Evolutionary conservation across 192 early-diverging fungal genomes (phyloP).

Genomic region (Borealophlyctis nickersoniae): DNA sequence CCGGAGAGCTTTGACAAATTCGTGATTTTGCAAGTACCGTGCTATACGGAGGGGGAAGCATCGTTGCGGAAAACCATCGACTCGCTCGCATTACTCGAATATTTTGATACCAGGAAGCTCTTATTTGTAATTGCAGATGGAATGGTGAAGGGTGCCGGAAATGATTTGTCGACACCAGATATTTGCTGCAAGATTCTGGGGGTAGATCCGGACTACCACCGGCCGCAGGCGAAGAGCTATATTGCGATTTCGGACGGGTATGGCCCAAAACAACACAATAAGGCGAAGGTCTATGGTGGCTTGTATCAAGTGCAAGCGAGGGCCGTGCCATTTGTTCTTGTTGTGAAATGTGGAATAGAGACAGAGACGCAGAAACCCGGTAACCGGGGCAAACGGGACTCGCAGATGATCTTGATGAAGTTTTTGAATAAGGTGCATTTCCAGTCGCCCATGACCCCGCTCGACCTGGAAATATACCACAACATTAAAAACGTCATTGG

Average conservation of each 20-base stretch:
- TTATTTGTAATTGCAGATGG: conserved; percentile 93
- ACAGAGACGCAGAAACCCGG: conserved; percentile 66
- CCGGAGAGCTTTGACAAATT: conserved; percentile 86
- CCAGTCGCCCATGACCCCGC: conserved; percentile 82
- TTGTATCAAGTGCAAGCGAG: conserved; percentile 85
- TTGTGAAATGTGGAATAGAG: conserved; percentile 86
- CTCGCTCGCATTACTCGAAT: conserved; percentile 81
- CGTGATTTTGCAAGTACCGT: conserved; percentile 90
- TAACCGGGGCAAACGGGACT: conserved; percentile 90
- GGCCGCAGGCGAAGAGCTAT: conserved; percentile 81
- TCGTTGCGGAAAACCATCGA: conserved; percentile 89
- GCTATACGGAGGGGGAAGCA: conserved; percentile 96
- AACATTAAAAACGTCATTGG: conserved; percentile 84
- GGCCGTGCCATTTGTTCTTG: conserved; percentile 84
- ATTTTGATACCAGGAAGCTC: conserved; percentile 94
- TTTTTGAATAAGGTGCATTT: conserved; percentile 80
- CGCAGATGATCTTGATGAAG: conserved; percentile 93
- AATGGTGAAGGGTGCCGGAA: conserved; percentile 90
- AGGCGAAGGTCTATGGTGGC: conserved; percentile 93
- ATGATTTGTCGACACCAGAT: conserved; percentile 86
- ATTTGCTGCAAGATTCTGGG: conserved; percentile 93
- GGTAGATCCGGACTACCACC: conserved; percentile 67
- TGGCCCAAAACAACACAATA: conserved; percentile 90
- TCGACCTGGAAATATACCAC: conserved; percentile 89
- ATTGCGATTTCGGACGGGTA: conserved; percentile 76